These are phyloP conservation scores for Citropsis articulata DNA, from an alignment of 345 rosid genomes.

Conservation along the genomic window DNA sequence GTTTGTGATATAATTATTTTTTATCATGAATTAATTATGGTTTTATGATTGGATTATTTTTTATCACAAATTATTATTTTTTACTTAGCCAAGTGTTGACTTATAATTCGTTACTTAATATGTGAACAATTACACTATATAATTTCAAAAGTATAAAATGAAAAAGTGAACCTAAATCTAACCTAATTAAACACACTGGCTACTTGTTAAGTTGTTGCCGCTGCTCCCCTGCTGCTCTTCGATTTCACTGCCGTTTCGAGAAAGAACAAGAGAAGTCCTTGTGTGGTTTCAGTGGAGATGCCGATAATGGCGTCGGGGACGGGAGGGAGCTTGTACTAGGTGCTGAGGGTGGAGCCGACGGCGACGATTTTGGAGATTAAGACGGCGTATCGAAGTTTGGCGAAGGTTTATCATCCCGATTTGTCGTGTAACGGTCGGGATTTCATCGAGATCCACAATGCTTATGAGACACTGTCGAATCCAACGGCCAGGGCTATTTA, in stretches of 20 bases:
- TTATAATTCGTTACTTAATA: no score
- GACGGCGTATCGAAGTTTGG: constrained; percentile 61
- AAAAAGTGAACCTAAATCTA: no score
- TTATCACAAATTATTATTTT: no score
- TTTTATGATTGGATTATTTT: no score
- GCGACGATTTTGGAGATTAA: constrained; percentile 66
- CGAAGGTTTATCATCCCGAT: constrained; percentile 65
- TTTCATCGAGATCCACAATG: constrained; percentile 69
- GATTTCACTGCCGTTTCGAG: constrained; percentile 22
- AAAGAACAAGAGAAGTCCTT: not conserved
- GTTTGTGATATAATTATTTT: no score
- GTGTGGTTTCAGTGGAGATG: not conserved
- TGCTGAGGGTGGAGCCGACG: constrained; percentile 46
- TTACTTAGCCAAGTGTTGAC: no score
- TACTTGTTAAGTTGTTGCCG: no score
- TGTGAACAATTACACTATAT: no score
- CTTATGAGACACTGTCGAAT: constrained; percentile 71
- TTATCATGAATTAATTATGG: no score
- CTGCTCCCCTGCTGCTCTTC: no score
- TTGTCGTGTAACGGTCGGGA: constrained; percentile 48
- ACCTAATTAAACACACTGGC: no score
- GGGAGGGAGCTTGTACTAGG: constrained; percentile 50
- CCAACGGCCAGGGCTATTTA: constrained; percentile 67
- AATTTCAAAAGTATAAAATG: no score
- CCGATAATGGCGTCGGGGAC: constrained; percentile 13